A percentile compares a stretch with the other conserved stretches of the same genome.
phyloP scores from a whole-genome alignment of 345 rosid species.

The Brassica incana region DNA sequence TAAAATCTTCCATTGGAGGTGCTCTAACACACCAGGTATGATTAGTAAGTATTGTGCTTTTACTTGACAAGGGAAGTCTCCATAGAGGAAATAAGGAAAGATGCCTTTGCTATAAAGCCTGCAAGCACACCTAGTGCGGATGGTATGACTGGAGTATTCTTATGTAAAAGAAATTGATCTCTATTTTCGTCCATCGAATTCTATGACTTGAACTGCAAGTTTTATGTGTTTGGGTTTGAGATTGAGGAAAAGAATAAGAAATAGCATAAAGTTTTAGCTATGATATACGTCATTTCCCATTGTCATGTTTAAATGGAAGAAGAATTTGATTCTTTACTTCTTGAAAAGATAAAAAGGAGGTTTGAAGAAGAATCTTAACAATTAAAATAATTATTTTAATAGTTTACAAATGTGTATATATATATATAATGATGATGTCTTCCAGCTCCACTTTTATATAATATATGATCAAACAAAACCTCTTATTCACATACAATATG shows the following conservation, averaged over 20 bases:
- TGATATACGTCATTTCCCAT: background rate
- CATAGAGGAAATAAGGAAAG: too few relatives aligned
- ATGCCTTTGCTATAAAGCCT: too few relatives aligned
- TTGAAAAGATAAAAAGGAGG: background rate
- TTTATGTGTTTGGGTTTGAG: background rate
- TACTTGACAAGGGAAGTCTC: too few relatives aligned
- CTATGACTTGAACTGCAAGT: background rate
- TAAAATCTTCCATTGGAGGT: too few relatives aligned
- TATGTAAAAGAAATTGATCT: too few relatives aligned
- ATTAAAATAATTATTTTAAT: background rate
- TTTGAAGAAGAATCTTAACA: background rate
- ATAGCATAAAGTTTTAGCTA: background rate
- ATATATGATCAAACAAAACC: background rate
- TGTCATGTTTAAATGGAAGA: background rate
- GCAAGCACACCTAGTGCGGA: too few relatives aligned
- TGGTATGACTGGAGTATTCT: too few relatives aligned
- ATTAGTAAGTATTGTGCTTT: too few relatives aligned
- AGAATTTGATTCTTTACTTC: background rate
- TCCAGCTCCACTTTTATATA: background rate
- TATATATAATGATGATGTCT: background rate
- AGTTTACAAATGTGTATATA: background rate
- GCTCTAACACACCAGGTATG: too few relatives aligned
- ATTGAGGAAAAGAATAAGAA: background rate
- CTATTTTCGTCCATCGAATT: too few relatives aligned
- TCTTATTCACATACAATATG: slow-evolving; percentile 2